A percentile compares a stretch with the other conserved stretches of the same genome.
Conservation (phyloP, 1,139 yeast genomes). For the Hansenula sp. region DNA sequence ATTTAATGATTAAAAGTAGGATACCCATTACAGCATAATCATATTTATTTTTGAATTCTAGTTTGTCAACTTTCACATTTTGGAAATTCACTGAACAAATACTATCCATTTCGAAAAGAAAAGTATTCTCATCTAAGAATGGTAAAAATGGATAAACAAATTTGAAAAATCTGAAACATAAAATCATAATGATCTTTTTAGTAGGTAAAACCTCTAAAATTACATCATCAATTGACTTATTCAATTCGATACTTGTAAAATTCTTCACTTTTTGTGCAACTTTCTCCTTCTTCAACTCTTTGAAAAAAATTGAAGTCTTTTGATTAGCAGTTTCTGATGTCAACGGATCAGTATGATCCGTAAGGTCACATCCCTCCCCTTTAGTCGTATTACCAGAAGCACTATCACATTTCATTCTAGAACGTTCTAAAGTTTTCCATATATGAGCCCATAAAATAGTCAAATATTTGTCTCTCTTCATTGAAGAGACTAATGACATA, state of each 20-base stretch:
- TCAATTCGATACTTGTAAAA: background rate
- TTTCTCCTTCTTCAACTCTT: constrained; percentile 14
- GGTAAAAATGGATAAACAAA: constrained; percentile 44
- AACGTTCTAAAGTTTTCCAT: constrained; percentile 9
- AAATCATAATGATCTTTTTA: constrained; percentile 37
- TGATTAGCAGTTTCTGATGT: background rate
- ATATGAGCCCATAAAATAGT: constrained; percentile 23
- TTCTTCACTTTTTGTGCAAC: constrained; percentile 2
- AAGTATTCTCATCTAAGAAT: constrained; percentile 38
- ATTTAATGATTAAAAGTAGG: constrained; percentile 37
- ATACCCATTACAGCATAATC: constrained; percentile 44
- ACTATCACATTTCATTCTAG: background rate
- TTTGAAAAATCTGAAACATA: constrained; percentile 39
- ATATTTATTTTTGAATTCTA: constrained; percentile 33
- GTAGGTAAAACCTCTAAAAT: constrained; percentile 35
- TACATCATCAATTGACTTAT: constrained; percentile 3
- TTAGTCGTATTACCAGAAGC: background rate
- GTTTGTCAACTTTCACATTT: constrained; percentile 15
- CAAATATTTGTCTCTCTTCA: constrained; percentile 33
- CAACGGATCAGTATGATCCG: background rate
- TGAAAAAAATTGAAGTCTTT: background rate
- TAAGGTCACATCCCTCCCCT: background rate
- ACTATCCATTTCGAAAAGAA: constrained; percentile 24
- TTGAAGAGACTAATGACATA: constrained; percentile 36
- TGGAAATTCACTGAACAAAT: constrained; percentile 20